These are phyloP conservation scores for Penicillium herquei DNA, from an alignment of 495 filamentous ascomycete genomes.

Conservation along the genomic window DNA sequence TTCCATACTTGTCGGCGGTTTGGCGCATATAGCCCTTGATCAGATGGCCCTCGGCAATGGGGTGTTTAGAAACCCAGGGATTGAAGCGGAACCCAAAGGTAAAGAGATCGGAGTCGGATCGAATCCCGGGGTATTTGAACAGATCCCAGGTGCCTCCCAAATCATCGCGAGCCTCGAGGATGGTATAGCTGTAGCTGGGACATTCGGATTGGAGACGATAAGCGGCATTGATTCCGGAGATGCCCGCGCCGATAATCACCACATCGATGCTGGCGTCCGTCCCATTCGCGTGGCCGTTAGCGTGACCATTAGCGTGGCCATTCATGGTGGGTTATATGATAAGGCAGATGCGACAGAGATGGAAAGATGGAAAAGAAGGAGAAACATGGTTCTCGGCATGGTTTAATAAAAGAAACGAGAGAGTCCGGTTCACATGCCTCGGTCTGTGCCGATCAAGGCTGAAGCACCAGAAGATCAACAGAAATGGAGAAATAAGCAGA, in stretches of 20 bases:
- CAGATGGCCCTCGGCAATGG: slow-evolving; percentile 58
- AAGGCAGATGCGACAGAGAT: not conserved
- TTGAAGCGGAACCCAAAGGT: slow-evolving; percentile 69
- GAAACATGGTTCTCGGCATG: not conserved
- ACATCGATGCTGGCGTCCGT: slow-evolving; percentile 50
- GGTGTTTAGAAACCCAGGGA: slow-evolving; percentile 57
- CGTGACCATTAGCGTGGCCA: slow-evolving; percentile 16
- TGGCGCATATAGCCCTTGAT: slow-evolving; percentile 65
- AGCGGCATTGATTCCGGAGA: slow-evolving; percentile 73
- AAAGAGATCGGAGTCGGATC: slow-evolving; percentile 66
- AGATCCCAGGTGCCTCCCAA: slow-evolving; percentile 74
- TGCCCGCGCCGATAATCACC: slow-evolving; percentile 68
- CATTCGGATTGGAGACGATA: slow-evolving; percentile 64
- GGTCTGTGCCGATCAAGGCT: slow-evolving; percentile 10
- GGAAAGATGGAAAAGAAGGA: not conserved
- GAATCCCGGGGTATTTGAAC: slow-evolving; percentile 68
- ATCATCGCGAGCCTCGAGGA: slow-evolving; percentile 59
- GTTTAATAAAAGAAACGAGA: not conserved
- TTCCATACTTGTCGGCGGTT: slow-evolving; percentile 55
- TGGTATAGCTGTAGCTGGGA: slow-evolving; percentile 52
- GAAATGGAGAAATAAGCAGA: too few species aligned
- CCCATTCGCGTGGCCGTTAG: slow-evolving; percentile 20
- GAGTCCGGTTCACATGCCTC: slow-evolving; percentile 27
- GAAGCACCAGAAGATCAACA: too few species aligned
- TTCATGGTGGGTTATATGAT: slow-evolving; percentile 19